A percentile compares a stretch with the other conserved stretches of the same genome.
These are phyloP conservation scores for Ophiostoma piceae DNA, from an alignment of 2,329 filamentous ascomycete species.

Conservation along the genomic window DNA sequence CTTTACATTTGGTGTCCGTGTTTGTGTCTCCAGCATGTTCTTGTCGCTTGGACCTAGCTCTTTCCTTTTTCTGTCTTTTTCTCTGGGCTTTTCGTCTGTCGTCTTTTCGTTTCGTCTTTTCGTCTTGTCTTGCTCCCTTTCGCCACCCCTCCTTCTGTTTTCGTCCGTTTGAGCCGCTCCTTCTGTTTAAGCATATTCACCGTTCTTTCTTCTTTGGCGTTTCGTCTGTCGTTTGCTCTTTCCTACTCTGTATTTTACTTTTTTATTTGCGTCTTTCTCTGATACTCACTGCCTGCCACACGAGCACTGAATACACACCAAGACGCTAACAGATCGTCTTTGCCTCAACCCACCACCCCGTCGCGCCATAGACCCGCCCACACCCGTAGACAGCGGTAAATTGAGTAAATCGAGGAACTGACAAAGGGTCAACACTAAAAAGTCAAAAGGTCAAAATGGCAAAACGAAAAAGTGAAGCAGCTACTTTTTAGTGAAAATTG, in stretches of 20 bases:
- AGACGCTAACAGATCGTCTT: slow-evolving; percentile 23
- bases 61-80: background rate
- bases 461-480: background rate
- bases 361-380: slow-evolving; percentile 21
- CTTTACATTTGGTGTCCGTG: background rate
- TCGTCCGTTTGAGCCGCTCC: background rate
- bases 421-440: background rate
- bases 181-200: background rate
- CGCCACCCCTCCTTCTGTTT: background rate
- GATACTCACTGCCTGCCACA: too few relatives aligned
- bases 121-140: background rate
- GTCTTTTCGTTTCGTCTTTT: too few relatives aligned
- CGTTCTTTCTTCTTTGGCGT: background rate
- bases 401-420: background rate
- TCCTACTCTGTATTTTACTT: background rate
- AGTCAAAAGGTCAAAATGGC: too few relatives aligned
- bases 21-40: background rate
- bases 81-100: too few relatives aligned
- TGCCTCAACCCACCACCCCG: slow-evolving; percentile 20
- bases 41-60: background rate
- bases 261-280: too few relatives aligned
- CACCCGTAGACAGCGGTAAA: slow-evolving; percentile 1
- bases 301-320: too few relatives aligned
- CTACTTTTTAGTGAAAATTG: slow-evolving; percentile 6
- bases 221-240: background rate